Conservation (phyloP, 2,329 filamentous ascomycete genomes). For the Ilyonectria robusta region DNA sequence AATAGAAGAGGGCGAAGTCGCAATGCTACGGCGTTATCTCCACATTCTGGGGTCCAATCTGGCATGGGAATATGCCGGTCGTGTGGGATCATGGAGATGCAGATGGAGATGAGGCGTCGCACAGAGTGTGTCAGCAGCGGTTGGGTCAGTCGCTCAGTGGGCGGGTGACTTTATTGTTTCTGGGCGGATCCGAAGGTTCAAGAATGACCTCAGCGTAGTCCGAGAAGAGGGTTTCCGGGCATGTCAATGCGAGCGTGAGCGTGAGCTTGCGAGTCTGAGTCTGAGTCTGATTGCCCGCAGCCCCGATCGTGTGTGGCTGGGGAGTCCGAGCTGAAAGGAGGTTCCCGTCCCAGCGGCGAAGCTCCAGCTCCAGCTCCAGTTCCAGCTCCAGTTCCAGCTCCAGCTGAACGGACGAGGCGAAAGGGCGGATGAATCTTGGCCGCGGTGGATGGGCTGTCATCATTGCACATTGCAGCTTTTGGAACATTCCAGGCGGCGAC, state of each 20-base stretch:
- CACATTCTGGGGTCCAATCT: slow-evolving; percentile 20
- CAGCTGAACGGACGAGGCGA: slow-evolving; percentile 8
- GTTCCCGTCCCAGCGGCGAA: slow-evolving; percentile 11
- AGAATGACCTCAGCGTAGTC: slow-evolving; percentile 17
- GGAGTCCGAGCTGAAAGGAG: slow-evolving; percentile 13
- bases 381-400: slow-evolving; percentile 6
- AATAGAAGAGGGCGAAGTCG: slow-evolving; percentile 11
- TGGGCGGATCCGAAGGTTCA: slow-evolving; percentile 23
- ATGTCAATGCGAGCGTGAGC: slow-evolving; percentile 12
- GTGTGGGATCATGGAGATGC: slow-evolving; percentile 14
- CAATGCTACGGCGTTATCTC: slow-evolving; percentile 21
- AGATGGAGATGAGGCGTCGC: slow-evolving; percentile 4
- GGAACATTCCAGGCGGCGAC: slow-evolving; percentile 21
- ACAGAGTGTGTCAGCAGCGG: slow-evolving; percentile 3
- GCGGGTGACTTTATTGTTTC: not conserved
- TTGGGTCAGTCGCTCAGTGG: not conserved
- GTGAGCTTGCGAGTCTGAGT: slow-evolving; percentile 5
- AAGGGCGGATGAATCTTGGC: slow-evolving; percentile 14
- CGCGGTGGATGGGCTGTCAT: not conserved
- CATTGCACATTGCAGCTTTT: slow-evolving; percentile 1
- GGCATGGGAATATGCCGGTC: slow-evolving; percentile 12
- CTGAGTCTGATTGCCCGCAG: slow-evolving; percentile 2
- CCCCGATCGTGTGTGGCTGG: slow-evolving; percentile 2
- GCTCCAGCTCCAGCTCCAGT: not conserved
- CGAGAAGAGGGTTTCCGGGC: slow-evolving; percentile 21